phyloP scores from a whole-genome alignment of 164 flowering plant species.

The Houttuynia cordata region DNA sequence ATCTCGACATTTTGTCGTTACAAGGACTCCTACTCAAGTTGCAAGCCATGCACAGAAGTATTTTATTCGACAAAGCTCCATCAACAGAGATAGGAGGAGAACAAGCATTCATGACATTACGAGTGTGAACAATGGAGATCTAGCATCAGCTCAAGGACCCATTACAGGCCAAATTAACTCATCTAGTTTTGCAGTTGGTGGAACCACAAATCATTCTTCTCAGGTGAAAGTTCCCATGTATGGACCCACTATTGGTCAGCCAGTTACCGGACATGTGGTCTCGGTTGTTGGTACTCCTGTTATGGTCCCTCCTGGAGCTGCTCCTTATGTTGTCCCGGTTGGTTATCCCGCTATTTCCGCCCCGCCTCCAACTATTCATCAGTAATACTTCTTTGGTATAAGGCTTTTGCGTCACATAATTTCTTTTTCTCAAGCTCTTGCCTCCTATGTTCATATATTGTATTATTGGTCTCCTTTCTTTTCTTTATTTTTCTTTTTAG shows the following conservation, averaged over 20 bases:
- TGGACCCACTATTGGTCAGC: constrained; percentile 65
- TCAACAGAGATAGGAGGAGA: constrained; percentile 85
- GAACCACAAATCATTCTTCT: constrained; percentile 35
- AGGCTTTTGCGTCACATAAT: background rate
- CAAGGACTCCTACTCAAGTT: constrained; percentile 90
- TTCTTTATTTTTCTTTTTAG: background rate
- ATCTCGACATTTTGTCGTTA: constrained; percentile 78
- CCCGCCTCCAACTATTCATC: background rate
- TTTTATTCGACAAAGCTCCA: constrained; percentile 79
- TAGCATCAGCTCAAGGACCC: constrained; percentile 52
- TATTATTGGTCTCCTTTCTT: background rate
- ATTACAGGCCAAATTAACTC: constrained; percentile 65
- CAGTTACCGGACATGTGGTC: constrained; percentile 63
- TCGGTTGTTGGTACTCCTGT: constrained; percentile 88
- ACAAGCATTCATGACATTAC: constrained; percentile 94
- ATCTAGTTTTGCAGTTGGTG: constrained; percentile 27
- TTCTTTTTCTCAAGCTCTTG: background rate
- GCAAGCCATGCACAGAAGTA: constrained; percentile 95
- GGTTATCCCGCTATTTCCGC: constrained; percentile 1
- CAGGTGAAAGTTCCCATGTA: constrained; percentile 45
- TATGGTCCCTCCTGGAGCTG: constrained; percentile 1
- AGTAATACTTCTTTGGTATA: background rate
- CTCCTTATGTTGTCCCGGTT: constrained; percentile 1
- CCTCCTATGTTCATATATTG: background rate
- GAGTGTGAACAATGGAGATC: constrained; percentile 53